These are phyloP conservation scores for Epichloe aotearoae DNA, from an alignment of 2,329 filamentous ascomycete genomes.

Conservation along the genomic window DNA sequence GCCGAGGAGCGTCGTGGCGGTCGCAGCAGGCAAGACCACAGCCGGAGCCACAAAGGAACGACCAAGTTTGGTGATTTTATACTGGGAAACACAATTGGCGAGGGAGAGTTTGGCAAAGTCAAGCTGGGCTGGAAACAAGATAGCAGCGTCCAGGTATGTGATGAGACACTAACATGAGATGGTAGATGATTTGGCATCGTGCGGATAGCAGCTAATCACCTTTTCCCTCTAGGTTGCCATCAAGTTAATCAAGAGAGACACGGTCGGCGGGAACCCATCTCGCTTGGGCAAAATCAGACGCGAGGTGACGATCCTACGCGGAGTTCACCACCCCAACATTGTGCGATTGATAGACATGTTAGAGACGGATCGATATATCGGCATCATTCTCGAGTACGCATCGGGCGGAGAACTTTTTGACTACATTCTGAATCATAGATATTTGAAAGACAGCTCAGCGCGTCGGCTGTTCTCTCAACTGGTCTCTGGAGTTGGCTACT, in stretches of 20 bases:
- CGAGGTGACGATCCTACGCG: constrained; percentile 82
- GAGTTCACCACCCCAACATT: constrained; percentile 89
- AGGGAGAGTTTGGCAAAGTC: constrained; percentile 97
- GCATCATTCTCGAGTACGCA: constrained; percentile 95
- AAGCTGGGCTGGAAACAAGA: constrained; percentile 98
- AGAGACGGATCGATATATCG: constrained; percentile 91
- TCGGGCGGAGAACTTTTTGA: constrained; percentile 97
- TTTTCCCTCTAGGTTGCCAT: constrained; percentile 63
- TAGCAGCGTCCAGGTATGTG: constrained; percentile 63
- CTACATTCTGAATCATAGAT: constrained; percentile 93
- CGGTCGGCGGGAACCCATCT: constrained; percentile 73
- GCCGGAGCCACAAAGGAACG: constrained; percentile 42
- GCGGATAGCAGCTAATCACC: constrained; percentile 5
- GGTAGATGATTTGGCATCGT: background rate
- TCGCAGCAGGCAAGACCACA: constrained; percentile 48
- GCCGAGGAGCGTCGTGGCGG: constrained; percentile 35
- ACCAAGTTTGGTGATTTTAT: constrained; percentile 94
- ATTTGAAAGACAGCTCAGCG: constrained; percentile 86
- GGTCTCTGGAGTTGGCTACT: constrained; percentile 88
- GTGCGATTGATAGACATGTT: constrained; percentile 97
- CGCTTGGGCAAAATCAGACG: constrained; percentile 93
- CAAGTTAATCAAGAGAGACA: constrained; percentile 91
- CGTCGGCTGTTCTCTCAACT: constrained; percentile 88
- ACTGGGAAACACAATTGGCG: constrained; percentile 86
- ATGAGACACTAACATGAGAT: no score